Base-by-base conservation (phyloP, 768 basidiomycete genomes). In the Termitomyces sp. region DNA sequence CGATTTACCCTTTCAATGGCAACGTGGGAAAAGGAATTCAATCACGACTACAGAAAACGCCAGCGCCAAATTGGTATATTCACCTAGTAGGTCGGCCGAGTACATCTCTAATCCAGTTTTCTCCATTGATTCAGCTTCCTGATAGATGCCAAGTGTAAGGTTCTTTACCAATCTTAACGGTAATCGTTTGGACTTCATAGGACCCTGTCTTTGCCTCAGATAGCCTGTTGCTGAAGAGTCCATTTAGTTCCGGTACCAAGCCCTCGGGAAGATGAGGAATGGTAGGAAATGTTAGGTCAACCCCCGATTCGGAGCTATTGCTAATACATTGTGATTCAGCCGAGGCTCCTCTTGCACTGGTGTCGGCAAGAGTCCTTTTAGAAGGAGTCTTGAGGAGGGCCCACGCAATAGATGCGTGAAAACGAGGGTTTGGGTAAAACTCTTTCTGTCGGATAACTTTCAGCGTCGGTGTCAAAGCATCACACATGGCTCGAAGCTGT, bases 371-470 rank as follows among this genome's bases (percentile, higher is more conserved):
- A n/a, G 38, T 31, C 8, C 49, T 47, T 11, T n/a, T 23, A n/a
- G 49, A 21, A 2, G 37, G 48, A 5, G 52, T 10, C 19, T 81
- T 75, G 50, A 92, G 79, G 44, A 93, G 75, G 14, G 86, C 84
- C 94, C 95, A 97, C 10, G 85, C 92, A 54, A 97, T 84, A 2
- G 93, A 95, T 12, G 89, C 80, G 66, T 98, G 95, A 65, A 94
- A 97, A 45, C 86, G 82, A 19, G 95, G 93, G 31, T 82, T 73
- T 35, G 73, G 64, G 71, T 98, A 96, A 70, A 91, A 97, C 55
- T 81, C 78, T 60, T 86, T 85, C 62, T 95, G 88, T 53, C 86
- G 85, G 35, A 91, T 73, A 3, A 69, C 66, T 30, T 71, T 72
- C 46, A 96, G 72, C 7, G 77, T 73, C 1, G 87, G 86, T 5